Conservation (phyloP, 495 filamentous ascomycete genomes). For the Rusavskia elegans region DNA sequence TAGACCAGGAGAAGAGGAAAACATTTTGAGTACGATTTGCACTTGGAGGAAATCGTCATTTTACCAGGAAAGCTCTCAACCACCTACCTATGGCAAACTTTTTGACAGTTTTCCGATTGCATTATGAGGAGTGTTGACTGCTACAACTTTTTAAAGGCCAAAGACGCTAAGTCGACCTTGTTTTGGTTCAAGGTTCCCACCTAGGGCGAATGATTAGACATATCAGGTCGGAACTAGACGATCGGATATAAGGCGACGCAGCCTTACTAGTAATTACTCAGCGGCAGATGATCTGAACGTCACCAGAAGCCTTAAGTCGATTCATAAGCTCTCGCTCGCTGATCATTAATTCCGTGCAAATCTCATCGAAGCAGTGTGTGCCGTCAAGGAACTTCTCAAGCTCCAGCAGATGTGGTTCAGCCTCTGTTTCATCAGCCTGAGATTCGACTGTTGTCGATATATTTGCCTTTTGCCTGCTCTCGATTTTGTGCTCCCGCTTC, state of each 20-base stretch:
- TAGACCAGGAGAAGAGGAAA: too few species aligned
- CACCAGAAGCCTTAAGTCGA: constrained; percentile 33
- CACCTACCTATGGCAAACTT: too few species aligned
- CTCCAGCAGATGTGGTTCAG: constrained; percentile 11
- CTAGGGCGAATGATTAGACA: too few species aligned
- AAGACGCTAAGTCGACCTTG: too few species aligned
- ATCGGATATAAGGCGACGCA: not conserved
- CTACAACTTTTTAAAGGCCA: too few species aligned
- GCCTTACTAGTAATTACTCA: constrained; percentile 14
- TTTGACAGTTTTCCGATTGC: not conserved
- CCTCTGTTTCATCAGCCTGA: constrained; percentile 4
- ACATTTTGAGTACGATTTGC: too few species aligned
- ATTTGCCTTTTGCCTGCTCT: not conserved
- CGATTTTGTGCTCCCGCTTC: constrained; percentile 1
- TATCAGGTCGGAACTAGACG: too few species aligned
- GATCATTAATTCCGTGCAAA: constrained; percentile 59
- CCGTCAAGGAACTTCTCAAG: constrained; percentile 64
- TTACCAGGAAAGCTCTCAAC: too few species aligned
- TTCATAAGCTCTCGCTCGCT: constrained; percentile 38
- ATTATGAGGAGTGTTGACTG: not conserved
- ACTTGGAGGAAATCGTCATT: too few species aligned
- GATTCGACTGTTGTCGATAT: not conserved
- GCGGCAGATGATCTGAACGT: constrained; percentile 39
- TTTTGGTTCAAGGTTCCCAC: too few species aligned
- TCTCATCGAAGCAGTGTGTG: constrained; percentile 74